phyloP scores from a whole-genome alignment of 306 rosid species.

The Casuarina equisetifolia region DNA sequence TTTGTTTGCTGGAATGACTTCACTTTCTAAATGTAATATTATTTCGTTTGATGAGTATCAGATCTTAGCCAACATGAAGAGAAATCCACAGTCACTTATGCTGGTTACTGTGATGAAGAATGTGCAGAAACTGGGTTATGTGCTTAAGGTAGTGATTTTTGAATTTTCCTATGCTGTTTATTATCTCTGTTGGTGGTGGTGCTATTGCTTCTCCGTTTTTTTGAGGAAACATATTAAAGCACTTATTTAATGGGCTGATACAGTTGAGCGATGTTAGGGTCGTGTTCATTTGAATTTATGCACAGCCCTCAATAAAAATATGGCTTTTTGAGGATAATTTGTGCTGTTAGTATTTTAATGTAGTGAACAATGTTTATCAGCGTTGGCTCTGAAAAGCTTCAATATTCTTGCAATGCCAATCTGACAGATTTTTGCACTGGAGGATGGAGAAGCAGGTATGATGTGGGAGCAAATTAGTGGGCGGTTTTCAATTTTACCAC shows the following conservation, averaged over 20 bases:
- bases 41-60: constrained; percentile 41
- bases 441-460: constrained; percentile 58
- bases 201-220: constrained; percentile 3
- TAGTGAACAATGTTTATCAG: constrained; percentile 13
- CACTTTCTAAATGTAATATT: constrained; percentile 19
- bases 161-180: constrained; percentile 20
- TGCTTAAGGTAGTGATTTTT: constrained; percentile 59
- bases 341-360: constrained; percentile 20
- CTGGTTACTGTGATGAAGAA: constrained; percentile 70
- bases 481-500: constrained; percentile 53
- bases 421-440: constrained; percentile 78
- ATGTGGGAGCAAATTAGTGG: constrained; percentile 76
- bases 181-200: not conserved
- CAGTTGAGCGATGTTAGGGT: constrained; percentile 4
- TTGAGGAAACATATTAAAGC: not conserved
- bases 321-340: constrained; percentile 16
- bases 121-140: constrained; percentile 81
- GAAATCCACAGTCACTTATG: constrained; percentile 74
- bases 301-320: constrained; percentile 23
- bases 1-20: constrained; percentile 6
- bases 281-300: constrained; percentile 13
- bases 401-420: constrained; percentile 27
- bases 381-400: constrained; percentile 33
- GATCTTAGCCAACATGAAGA: constrained; percentile 75
- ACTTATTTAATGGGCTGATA: not conserved